Percentiles rank a stretch among this genome's conserved stretches.
Conservation (phyloP, 208 protist genomes). For the Vickermania ingenoplastis region DNA sequence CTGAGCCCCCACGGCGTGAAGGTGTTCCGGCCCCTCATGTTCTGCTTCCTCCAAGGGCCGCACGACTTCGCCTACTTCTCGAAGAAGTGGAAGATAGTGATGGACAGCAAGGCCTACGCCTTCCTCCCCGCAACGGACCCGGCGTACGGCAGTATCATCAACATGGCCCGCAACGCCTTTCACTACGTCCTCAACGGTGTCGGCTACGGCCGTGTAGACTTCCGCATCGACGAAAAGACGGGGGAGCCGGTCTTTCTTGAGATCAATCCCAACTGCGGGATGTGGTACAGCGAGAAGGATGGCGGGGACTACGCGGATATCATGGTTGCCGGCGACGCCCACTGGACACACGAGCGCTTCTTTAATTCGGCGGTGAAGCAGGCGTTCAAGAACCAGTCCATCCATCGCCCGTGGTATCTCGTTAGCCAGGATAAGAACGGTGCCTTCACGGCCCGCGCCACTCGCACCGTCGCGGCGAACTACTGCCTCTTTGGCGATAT, state of each 20-base stretch:
- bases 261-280: conserved; percentile 88
- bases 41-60: conserved; percentile 56
- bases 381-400: conserved; percentile 50
- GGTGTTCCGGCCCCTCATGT: conserved; percentile 83
- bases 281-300: conserved; percentile 80
- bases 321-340: conserved; percentile 67
- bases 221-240: conserved; percentile 69
- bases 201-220: conserved; percentile 80
- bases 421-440: conserved; percentile 77
- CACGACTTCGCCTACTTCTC: conserved; percentile 88
- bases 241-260: conserved; percentile 76
- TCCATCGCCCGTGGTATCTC: conserved; percentile 75
- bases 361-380: conserved; percentile 45
- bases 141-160: conserved; percentile 52
- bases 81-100: conserved; percentile 80
- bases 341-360: conserved; percentile 78
- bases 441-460: conserved; percentile 64
- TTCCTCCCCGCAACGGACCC: conserved; percentile 61
- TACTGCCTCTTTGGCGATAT: conserved; percentile 69
- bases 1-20: conserved; percentile 62
- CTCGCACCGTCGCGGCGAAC: conserved; percentile 51
- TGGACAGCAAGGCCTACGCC: conserved; percentile 44
- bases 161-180: conserved; percentile 76
- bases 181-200: conserved; percentile 80
- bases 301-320: conserved; percentile 81